Evolutionary conservation across 1,284 basidiomycete species (phyloP).

Genomic region (Irpex sp.): DNA sequence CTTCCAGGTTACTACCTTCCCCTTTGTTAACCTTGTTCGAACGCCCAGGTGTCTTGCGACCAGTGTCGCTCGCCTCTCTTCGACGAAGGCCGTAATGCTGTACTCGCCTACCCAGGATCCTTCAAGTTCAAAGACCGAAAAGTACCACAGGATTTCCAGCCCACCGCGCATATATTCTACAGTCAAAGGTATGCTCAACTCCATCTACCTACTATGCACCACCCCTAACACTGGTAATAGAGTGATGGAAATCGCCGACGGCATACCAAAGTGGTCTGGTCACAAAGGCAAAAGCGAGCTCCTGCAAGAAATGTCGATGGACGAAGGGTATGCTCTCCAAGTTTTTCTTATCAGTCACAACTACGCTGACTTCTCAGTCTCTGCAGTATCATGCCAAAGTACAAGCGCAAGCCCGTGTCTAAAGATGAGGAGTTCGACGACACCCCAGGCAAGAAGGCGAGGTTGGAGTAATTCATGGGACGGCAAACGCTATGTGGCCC

Average conservation of each 20-base stretch:
- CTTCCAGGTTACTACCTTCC: no score
- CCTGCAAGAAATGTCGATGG: conserved; percentile 21
- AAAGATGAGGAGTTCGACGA: background rate
- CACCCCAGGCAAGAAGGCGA: background rate
- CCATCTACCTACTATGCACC: background rate
- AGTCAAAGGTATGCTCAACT: conserved; percentile 16
- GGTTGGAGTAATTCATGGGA: no score
- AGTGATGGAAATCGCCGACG: conserved; percentile 31
- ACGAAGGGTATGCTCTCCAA: conserved; percentile 18
- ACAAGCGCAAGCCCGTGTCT: conserved; percentile 17
- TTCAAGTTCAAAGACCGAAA: conserved; percentile 28
- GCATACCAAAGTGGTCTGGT: conserved; percentile 29
- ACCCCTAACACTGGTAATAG: conserved; percentile 6
- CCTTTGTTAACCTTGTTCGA: no score
- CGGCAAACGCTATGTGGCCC: no score
- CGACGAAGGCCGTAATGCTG: conserved; percentile 32
- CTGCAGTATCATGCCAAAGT: conserved; percentile 22
- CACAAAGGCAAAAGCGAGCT: conserved; percentile 30
- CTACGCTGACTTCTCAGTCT: background rate
- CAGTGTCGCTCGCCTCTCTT: conserved; percentile 32
- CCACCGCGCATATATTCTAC: conserved; percentile 32
- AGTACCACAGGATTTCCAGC: conserved; percentile 28
- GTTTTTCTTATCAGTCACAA: background rate
- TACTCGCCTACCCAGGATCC: conserved; percentile 29
- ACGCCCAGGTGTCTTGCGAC: conserved; percentile 25